Base-by-base conservation (phyloP, 164 flowering plant genomes). In the Malania oleifera region DNA sequence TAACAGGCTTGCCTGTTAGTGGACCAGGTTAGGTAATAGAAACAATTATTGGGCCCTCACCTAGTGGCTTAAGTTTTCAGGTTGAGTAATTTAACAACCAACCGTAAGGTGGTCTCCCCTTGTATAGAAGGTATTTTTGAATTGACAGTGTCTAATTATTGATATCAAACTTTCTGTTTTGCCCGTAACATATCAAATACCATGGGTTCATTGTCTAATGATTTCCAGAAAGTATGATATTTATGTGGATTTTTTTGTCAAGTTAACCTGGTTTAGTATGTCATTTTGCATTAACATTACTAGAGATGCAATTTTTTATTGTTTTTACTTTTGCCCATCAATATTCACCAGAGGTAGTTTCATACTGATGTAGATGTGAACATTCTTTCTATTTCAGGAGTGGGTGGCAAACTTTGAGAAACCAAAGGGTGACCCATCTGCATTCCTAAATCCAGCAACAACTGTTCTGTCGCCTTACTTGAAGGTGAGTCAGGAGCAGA, bases 351-450 rank as follows among this genome's bases (percentile, higher is more conserved):
- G 12, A 20, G 3, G 57, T 18, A 25, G 13, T 43, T 41, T 0
- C 51, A 17, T 3, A 27, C 17, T 27, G 7, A 12, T 10, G 4
- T n/a, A n/a, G n/a, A 3, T 17, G 25, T 46, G 10, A 46, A 2
- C 1, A 2, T 20, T 46, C n/a, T 26, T 27, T 40, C 3, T 58
- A 37, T 52, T 70, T 54, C 65, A 89, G 98, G 84, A 73, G 19
- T 92, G 97, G 98, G 96, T 92, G 51, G 93, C 91, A 39, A 79
- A 78, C 55, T 92, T 92, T 73, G 96, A 89, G 84, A 89, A 92
- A 77, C 98, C 96, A 38, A 92, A 87, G 71, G 93, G 95, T 1
- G 86, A 92, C 48, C 98, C 98, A 18, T 81, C 96, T 69, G 82
- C 89, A 44, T 92, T 84, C 71, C 34, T 82, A 50, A 87, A 79